Percentiles rank a stretch among this genome's conserved stretches.
Evolutionary conservation across 2,329 filamentous ascomycete genomes (phyloP).

Genomic region (Sporothrix inflata): DNA sequence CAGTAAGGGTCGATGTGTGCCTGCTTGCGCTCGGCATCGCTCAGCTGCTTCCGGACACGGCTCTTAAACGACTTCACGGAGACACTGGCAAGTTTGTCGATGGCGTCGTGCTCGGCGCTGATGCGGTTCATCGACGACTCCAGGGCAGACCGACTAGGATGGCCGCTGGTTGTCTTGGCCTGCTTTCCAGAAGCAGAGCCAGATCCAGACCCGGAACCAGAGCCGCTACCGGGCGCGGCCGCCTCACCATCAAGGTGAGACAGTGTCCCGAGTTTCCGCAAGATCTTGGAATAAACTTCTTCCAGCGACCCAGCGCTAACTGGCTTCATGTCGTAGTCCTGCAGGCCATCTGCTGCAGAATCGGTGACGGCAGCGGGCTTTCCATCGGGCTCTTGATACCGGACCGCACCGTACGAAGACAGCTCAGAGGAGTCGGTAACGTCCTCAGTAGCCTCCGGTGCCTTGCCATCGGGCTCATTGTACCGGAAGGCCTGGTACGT

Average conservation of each 20-base stretch:
- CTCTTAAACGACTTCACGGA: constrained; percentile 35
- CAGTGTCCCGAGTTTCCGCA: constrained; percentile 31
- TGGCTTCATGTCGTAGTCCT: constrained; percentile 43
- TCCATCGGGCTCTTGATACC: constrained; percentile 33
- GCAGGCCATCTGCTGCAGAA: constrained; percentile 42
- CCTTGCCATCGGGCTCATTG: constrained; percentile 42
- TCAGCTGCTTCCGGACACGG: constrained; percentile 8
- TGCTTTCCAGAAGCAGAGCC: constrained; percentile 15
- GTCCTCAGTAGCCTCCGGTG: constrained; percentile 29
- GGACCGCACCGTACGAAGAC: constrained; percentile 35
- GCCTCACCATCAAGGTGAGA: constrained; percentile 7
- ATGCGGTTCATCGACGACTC: constrained; percentile 40
- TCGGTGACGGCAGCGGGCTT: constrained; percentile 43
- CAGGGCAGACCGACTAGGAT: constrained; percentile 36
- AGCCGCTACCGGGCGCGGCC: not conserved
- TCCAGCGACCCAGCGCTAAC: constrained; percentile 35
- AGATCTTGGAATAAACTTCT: constrained; percentile 38
- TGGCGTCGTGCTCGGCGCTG: constrained; percentile 39
- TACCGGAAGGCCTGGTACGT: constrained; percentile 41
- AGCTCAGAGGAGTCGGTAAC: constrained; percentile 29
- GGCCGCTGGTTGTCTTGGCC: not conserved
- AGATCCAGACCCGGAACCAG: not conserved
- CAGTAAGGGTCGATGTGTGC: constrained; percentile 43
- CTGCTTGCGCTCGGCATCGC: constrained; percentile 25
- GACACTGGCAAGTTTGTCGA: constrained; percentile 38